Percentiles rank a stretch among this genome's conserved stretches.
Conservation (phyloP, 2,329 filamentous ascomycete species). For the Fusarium agapanthi region DNA sequence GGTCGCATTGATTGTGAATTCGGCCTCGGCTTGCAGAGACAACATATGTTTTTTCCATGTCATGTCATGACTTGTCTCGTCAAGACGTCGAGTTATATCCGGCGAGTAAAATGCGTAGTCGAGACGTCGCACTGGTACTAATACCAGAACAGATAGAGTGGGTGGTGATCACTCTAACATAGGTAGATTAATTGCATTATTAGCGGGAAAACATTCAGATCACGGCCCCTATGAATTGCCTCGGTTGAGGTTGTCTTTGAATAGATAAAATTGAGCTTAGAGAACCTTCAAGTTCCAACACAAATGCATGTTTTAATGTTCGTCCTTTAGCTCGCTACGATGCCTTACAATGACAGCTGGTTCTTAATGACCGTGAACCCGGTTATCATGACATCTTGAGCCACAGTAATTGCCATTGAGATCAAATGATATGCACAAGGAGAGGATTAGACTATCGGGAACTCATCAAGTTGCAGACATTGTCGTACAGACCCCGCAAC, state of each 20-base stretch:
- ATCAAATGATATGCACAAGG: not conserved
- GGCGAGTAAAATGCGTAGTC: not conserved
- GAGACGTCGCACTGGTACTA: slow-evolving; percentile 1
- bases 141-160: not conserved
- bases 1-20: not conserved
- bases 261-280: not conserved
- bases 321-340: not conserved
- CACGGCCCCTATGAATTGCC: not conserved
- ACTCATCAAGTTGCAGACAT: not conserved
- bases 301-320: not conserved
- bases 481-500: not conserved
- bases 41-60: slow-evolving; percentile 5
- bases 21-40: not conserved
- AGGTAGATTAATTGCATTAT: not conserved
- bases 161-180: not conserved
- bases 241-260: not conserved
- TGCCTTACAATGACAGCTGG: not conserved
- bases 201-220: slow-evolving; percentile 2
- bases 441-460: not conserved
- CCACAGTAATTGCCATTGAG: not conserved
- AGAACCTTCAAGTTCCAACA: not conserved
- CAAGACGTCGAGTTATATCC: not conserved
- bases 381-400: slow-evolving; percentile 7
- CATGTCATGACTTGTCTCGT: slow-evolving; percentile 12
- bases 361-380: not conserved